phyloP scores from a whole-genome alignment of 129 eudicot genomes.

The Erigeron canadensis region DNA sequence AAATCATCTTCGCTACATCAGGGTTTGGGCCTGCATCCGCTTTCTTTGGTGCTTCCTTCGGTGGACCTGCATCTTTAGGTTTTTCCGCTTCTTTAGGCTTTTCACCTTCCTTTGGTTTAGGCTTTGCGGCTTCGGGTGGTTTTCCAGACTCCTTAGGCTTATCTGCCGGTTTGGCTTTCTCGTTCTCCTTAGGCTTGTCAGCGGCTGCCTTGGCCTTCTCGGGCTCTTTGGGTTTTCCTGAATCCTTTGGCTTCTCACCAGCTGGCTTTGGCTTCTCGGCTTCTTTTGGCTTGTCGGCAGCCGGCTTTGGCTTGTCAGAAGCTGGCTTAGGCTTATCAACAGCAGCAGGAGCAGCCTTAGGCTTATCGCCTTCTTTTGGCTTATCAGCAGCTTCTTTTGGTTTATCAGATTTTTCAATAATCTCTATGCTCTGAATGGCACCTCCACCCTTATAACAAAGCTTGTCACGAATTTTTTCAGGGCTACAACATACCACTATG shows the following conservation, averaged over 20 bases:
- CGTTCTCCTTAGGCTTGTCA: slow-evolving; percentile 25
- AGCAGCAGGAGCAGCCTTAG: slow-evolving; percentile 4
- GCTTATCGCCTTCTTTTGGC: slow-evolving; percentile 25
- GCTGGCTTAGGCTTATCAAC: slow-evolving; percentile 22
- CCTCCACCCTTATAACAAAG: slow-evolving; percentile 51
- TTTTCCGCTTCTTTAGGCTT: slow-evolving; percentile 21
- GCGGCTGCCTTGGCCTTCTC: slow-evolving; percentile 20
- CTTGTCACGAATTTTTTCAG: slow-evolving; percentile 55
- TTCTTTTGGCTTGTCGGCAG: slow-evolving; percentile 22
- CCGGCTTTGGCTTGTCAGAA: slow-evolving; percentile 25
- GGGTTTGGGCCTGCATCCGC: slow-evolving; percentile 18
- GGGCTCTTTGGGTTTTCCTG: slow-evolving; percentile 17
- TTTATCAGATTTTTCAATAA: slow-evolving; percentile 37
- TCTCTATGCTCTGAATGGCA: slow-evolving; percentile 51
- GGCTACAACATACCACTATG: slow-evolving; percentile 63
- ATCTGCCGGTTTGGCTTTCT: slow-evolving; percentile 23
- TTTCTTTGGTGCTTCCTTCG: slow-evolving; percentile 16
- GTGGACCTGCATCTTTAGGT: slow-evolving; percentile 5
- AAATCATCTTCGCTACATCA: slow-evolving; percentile 20
- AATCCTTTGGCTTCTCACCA: slow-evolving; percentile 14
- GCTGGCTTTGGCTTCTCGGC: slow-evolving; percentile 15
- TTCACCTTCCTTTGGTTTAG: slow-evolving; percentile 26
- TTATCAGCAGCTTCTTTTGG: slow-evolving; percentile 30
- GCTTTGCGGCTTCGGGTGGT: slow-evolving; percentile 14
- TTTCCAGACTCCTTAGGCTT: slow-evolving; percentile 29